Base-by-base conservation (phyloP, 352 stramenopile species). In the Pythium rhizo-oryzae region DNA sequence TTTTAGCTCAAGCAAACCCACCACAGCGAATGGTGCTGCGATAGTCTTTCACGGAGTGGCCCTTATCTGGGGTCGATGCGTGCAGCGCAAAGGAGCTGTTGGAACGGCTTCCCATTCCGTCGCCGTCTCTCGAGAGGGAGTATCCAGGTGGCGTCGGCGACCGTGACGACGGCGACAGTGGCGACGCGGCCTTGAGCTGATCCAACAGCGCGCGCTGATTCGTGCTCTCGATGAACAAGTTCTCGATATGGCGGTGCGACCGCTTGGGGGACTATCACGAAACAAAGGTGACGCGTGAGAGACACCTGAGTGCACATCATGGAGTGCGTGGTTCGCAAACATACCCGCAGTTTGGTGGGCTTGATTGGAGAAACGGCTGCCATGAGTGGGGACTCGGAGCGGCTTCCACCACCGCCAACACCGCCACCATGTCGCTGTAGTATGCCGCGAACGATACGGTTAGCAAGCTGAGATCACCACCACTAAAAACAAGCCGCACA, bases 281-380 rank as follows among this genome's bases (percentile, higher is more conserved):
- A 63, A 23, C 24, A 51, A 33, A 54, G 8, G 2, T 24, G 30
- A 63, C 8, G 19, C 19, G 44, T 28, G 46, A 41, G 41, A n/a
- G n/a, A n/a, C n/a, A n/a, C n/a, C n/a, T n/a, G n/a, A n/a, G n/a
- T n/a, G n/a, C n/a, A n/a, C n/a, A n/a, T n/a, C n/a, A n/a, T n/a
- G n/a, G n/a, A n/a, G n/a, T n/a, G n/a, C n/a, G n/a, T n/a, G n/a
- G n/a, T n/a, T n/a, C n/a, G n/a, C n/a, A n/a, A n/a, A n/a, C 56
- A n/a, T 50, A 64, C 63, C 59, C 67, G 21, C 9, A 84, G 69
- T 56, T 75, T 72, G 4, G 56, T 35, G 6, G 76, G 56, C 59
- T 83, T 85, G 59, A 89, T 85, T 0, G 80, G 80, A 15, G 80
- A 90, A 25, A 90, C 57, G 9, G 78, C 70, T 5, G 85, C 43